Percentiles rank a stretch among this genome's conserved stretches.
Evolutionary conservation across 768 basidiomycete species (phyloP).

Genomic region (Panellus pusillus): DNA sequence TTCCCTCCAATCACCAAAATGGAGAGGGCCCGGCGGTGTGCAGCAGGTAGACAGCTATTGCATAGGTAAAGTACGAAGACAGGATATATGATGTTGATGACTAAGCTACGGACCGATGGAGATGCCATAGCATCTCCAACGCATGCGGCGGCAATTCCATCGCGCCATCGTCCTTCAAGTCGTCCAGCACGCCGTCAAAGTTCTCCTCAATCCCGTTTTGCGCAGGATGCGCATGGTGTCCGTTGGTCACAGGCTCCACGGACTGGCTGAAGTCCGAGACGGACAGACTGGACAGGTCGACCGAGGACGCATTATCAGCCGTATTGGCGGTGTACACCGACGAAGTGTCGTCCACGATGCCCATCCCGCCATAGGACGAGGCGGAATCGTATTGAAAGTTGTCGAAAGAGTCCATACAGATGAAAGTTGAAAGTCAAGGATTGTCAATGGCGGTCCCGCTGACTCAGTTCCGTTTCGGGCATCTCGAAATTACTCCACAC

Average conservation of each 20-base stretch:
- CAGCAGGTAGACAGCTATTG: no score
- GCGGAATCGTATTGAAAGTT: slow-evolving; percentile 85
- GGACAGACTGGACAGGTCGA: slow-evolving; percentile 69
- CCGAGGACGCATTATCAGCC: slow-evolving; percentile 52
- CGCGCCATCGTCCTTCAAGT: slow-evolving; percentile 77
- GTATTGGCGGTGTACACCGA: slow-evolving; percentile 80
- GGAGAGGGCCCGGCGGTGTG: no score
- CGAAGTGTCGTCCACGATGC: slow-evolving; percentile 76
- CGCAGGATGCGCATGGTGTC: slow-evolving; percentile 33
- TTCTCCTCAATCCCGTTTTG: slow-evolving; percentile 67
- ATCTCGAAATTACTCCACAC: no score
- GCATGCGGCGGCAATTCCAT: slow-evolving; percentile 90
- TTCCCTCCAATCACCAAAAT: no score
- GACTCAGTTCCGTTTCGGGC: no score
- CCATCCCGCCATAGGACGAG: slow-evolving; percentile 72
- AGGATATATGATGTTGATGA: no score
- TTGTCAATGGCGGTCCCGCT: no score
- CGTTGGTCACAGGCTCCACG: slow-evolving; percentile 37
- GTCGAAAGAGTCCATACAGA: slow-evolving; percentile 71
- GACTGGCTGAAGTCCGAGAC: slow-evolving; percentile 58
- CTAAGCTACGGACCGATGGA: no score
- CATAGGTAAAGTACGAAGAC: no score
- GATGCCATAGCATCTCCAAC: no score
- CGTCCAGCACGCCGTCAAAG: slow-evolving; percentile 87
- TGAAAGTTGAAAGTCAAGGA: no score